Conservation (phyloP, 169 alveolate genomes). For the Plasmodium gonderi region DNA sequence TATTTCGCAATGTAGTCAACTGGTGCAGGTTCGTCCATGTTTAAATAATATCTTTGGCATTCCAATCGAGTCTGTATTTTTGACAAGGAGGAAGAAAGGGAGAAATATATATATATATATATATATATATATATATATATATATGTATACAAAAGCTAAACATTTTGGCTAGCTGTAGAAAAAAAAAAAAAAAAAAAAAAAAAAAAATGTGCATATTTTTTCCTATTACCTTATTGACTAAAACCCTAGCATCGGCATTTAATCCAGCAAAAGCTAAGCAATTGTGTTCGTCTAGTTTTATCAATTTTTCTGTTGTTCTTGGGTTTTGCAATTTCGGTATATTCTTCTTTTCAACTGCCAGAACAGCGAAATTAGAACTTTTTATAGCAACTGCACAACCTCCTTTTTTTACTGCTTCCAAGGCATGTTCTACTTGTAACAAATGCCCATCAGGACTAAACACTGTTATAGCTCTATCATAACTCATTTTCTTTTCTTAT, state of each 20-base stretch:
- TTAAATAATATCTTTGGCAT: conserved; percentile 96
- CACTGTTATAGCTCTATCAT: conserved; percentile 99
- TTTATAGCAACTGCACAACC: conserved; percentile 97
- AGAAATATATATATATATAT: background rate
- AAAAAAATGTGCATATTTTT: background rate
- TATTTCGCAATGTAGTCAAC: conserved; percentile 96
- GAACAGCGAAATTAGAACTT: conserved; percentile 95
- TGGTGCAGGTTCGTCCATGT: conserved; percentile 96
- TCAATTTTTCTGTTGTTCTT: conserved; percentile 91
- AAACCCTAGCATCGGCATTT: conserved; percentile 98
- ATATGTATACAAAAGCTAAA: background rate
- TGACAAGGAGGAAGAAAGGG: background rate
- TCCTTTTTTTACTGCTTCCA: conserved; percentile 98
- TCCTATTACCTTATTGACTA: conserved; percentile 89
- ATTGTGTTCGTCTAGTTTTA: conserved; percentile 93
- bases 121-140: background rate
- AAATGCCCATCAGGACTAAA: conserved; percentile 99
- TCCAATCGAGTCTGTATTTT: conserved; percentile 92
- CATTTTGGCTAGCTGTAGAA: background rate
- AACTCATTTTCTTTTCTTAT: conserved; percentile 82
- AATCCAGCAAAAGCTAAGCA: conserved; percentile 98
- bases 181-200: conserved; percentile 1
- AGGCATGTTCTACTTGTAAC: conserved; percentile 99
- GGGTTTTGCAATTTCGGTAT: conserved; percentile 96
- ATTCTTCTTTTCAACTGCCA: conserved; percentile 98